Base-by-base conservation (phyloP, 1,284 basidiomycete genomes). In the Pseudozyma sp. region DNA sequence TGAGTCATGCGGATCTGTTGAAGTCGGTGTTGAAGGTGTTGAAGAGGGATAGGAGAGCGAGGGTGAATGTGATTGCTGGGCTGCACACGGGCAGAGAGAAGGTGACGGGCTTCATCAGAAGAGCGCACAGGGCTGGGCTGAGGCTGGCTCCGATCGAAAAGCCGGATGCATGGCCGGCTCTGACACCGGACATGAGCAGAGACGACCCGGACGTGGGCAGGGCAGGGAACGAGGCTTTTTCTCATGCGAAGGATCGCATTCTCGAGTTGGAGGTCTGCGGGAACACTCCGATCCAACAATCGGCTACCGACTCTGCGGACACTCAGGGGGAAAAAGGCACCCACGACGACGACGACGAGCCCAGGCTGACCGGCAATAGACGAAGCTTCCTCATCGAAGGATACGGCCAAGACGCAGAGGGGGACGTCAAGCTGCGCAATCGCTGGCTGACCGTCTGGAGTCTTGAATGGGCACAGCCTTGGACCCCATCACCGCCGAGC, bases 41-140 rank as follows among this genome's bases (percentile, higher is more conserved):
- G 19, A 45, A 50, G 6, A 50, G 48, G n/a, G 47, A 69, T 0
- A 14, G 13, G 1, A 40, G 31, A 0, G 76, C 81, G 2, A 67
- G 78, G 8, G 72, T 84, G 7, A 68, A 80, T 50, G 77, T 84
- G 39, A 78, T 83, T 11, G 68, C 81, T 0, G 82, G 82, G 7
- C 43, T 84, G 16, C 82, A 84, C 55, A 84, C 82, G 4, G 81
- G 82, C 17, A 50, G 82, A 16, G 73, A 77, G 14, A 78, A 71
- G 39, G 65, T 84, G 6, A 71, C 76, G 4, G 54, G 62, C 5
- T 84, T 84, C 51, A 66, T 83, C 16, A 60, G 79, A 5, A 56
- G 68, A 17, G 79, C 77, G 0, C 51, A 63, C 24, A 48, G 71
- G 0, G 65, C 57, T 0, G 81, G 81, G 0, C 44, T 83, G 30